Evolutionary conservation across 805 yeast species (phyloP), one percentile per base, ranked within the genome.

Genomic region (Candida pseudoglaebosa): DNA sequence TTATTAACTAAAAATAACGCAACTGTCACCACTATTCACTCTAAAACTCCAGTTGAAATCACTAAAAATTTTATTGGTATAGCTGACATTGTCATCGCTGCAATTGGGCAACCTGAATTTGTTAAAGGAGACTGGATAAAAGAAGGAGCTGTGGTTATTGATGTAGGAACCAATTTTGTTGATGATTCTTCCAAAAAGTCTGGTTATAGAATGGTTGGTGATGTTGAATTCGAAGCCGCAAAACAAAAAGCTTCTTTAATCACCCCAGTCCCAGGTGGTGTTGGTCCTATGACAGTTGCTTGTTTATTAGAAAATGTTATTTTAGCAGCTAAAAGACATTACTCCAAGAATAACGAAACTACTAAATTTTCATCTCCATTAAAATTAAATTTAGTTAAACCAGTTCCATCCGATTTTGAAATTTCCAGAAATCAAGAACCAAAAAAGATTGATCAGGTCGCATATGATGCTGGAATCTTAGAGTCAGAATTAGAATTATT

Each of bases 181-280:
- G 80, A 83, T 8, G 97, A 91, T 62, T 57, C 77, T 8, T 57
- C 80, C 21, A 82, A 79, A 52, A 83, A 84, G 57, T 78, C 84
- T 17, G 97, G 97, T 16, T 77, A 72, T 54, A 78, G 81, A 56
- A 70, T 91, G 58, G 95, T 87, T n/a, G 99, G 99, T 46, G 99
- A 91, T 60, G 96, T 88, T 32, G 96, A 90, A 53, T 91, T 72
- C 54, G 84, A 70, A 39, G 67, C 80, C 21, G 90, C 87, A 39
- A 62, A 71, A 41, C 59, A 68, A 37, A 73, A 71, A 38, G 93
- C 90, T 2, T 65, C 81, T 9, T 77, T 73, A 50, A 76, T 93
- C 46, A 90, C 98, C 4, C 99, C 99, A 13, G 99, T 91, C 40
- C 99, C 99, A 22, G 98, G 98, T 58, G 98, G 98, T 52, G 98